Evolutionary conservation across 2,329 filamentous ascomycete species (phyloP).

Genomic region (Basipetospora chlamydospora): DNA sequence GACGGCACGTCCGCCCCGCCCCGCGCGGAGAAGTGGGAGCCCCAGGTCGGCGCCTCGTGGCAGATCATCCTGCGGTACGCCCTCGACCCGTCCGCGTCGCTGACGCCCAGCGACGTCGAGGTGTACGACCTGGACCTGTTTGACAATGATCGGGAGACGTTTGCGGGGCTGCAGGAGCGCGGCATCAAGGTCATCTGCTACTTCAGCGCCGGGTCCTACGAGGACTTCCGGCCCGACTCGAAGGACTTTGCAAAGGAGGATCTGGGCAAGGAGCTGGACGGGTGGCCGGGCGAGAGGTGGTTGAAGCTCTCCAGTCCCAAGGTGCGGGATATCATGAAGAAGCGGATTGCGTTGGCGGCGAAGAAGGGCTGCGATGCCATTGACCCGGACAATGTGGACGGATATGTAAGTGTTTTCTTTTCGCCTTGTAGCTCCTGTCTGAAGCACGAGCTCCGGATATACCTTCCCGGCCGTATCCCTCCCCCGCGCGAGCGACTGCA

Average conservation of each 20-base stretch:
- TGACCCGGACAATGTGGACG: conserved; percentile 59
- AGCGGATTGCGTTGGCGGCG: conserved; percentile 41
- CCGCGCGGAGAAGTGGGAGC: conserved; percentile 16
- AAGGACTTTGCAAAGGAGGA: conserved; percentile 38
- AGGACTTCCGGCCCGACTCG: conserved; percentile 46
- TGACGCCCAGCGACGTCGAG: conserved; percentile 31
- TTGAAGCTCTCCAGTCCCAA: conserved; percentile 39
- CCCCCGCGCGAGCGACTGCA: no score
- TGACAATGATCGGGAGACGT: conserved; percentile 27
- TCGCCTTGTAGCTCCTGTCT: background rate
- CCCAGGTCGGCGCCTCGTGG: conserved; percentile 37
- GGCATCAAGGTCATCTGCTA: conserved; percentile 58
- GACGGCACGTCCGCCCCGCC: background rate
- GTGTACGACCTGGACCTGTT: conserved; percentile 38
- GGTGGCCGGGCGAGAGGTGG: conserved; percentile 56
- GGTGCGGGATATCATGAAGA: conserved; percentile 50
- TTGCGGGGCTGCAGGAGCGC: conserved; percentile 41
- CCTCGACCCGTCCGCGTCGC: conserved; percentile 25
- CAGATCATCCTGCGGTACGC: conserved; percentile 42
- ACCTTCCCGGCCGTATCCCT: no score
- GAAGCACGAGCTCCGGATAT: no score
- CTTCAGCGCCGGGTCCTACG: conserved; percentile 57
- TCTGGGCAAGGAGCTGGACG: conserved; percentile 41
- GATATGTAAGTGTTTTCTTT: conserved; percentile 29
- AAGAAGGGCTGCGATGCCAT: conserved; percentile 53